Base-by-base conservation (phyloP, 2,329 filamentous ascomycete species). In the Talaromyces sp. region DNA sequence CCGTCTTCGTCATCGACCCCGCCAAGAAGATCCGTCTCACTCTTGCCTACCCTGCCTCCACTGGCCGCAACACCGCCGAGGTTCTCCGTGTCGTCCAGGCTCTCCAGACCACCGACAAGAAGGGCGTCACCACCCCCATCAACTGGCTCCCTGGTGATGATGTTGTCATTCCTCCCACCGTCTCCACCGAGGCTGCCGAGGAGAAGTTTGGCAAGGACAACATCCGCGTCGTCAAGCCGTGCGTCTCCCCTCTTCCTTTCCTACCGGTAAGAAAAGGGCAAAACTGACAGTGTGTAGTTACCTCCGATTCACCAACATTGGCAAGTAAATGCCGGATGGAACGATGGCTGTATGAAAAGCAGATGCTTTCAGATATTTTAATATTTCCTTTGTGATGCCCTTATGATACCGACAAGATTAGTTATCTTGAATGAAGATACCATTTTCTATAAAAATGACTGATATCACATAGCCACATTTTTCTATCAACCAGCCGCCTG, bases 1-100 rank as follows among this genome's bases (percentile, higher is more conserved):
- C 90, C 72, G 93, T 97, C 76, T 97, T 96, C 85, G 85, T 97
- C 82, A 95, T 97, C 79, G 93, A 97, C 83, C 93, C 93, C 69
- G 88, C 87, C 80, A 97, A 96, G 89, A 94, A 90, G 79, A 95
- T 97, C 81, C 90, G 93, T 73, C 88, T 93, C 77, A 96, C 92
- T 78, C 90, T 97, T 83, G 89, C 91, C 76, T 97, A 97, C 85
- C 93, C 93, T 50, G 93, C 93, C 67, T 93, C 90, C 66, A 96
- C 92, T 54, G 93, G 93, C 80, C 88, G 90, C 76, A 93, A 93
- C 85, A 88, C 89, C 68, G 85, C 87, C 71, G 90, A 93, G 84
- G 88, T 93, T 61, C 87, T 93, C 72, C 88, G 90, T 74, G 88
- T 92, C 70, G 81, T 93, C 77, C 90, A 93, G 83, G 90, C 89